Percentiles rank a stretch among this genome's conserved stretches.
Evolutionary conservation across 331 rosid species (phyloP).

Genomic region (Quercus phellos): DNA sequence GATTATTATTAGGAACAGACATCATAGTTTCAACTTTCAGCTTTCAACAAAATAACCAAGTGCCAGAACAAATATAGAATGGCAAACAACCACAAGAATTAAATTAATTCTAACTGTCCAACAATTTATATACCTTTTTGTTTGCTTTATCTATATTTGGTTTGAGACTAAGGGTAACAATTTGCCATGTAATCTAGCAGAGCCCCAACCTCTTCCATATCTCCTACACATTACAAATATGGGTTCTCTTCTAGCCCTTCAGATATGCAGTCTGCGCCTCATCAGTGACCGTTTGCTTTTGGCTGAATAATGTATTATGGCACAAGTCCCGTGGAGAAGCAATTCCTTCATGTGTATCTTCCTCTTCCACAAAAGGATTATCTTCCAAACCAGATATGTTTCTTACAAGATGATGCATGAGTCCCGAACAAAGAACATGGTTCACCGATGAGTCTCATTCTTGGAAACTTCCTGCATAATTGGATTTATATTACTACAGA

Average conservation of each 20-base stretch:
- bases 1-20: not conserved
- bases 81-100: constrained; percentile 16
- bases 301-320: constrained; percentile 22
- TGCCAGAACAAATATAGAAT: not conserved
- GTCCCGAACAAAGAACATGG: constrained; percentile 8
- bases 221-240: not conserved
- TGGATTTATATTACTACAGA: too few species aligned
- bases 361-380: constrained; percentile 12
- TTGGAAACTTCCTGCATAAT: constrained; percentile 50
- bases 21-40: not conserved
- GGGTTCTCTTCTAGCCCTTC: constrained; percentile 9
- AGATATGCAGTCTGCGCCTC: constrained; percentile 13
- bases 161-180: constrained; percentile 15
- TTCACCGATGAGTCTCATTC: constrained; percentile 32
- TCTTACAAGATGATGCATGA: constrained; percentile 16
- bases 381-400: constrained; percentile 6
- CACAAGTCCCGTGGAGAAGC: constrained; percentile 15
- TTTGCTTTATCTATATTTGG: not conserved
- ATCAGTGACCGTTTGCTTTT: constrained; percentile 11
- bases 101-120: constrained; percentile 23
- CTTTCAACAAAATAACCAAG: not conserved
- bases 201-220: constrained; percentile 27
- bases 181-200: constrained; percentile 9
- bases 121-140: constrained; percentile 16
- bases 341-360: constrained; percentile 27